These are phyloP conservation scores for Penicillium ochrochloron DNA, from an alignment of 495 filamentous ascomycete species.

Conservation along the genomic window DNA sequence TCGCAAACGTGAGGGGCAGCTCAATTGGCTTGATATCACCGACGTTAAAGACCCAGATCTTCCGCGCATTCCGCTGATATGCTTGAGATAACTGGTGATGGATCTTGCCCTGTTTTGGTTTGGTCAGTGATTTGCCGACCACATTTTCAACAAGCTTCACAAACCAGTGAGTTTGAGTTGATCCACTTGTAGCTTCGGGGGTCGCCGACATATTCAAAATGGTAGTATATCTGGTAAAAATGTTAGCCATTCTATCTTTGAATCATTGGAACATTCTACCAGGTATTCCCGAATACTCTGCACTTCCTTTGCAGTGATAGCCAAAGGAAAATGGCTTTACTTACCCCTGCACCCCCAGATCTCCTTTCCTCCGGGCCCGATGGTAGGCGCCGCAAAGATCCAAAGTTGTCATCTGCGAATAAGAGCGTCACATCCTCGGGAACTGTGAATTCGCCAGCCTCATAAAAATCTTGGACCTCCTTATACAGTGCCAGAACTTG, in stretches of 20 bases:
- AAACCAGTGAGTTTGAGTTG: slow-evolving; percentile 33
- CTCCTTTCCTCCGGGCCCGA: slow-evolving; percentile 62
- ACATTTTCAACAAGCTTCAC: neutral
- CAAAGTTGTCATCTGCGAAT: slow-evolving; percentile 80
- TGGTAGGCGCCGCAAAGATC: slow-evolving; percentile 69
- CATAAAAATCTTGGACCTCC: slow-evolving; percentile 71
- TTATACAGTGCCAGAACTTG: slow-evolving; percentile 78
- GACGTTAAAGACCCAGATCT: slow-evolving; percentile 79
- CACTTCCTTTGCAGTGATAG: neutral
- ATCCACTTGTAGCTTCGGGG: slow-evolving; percentile 39
- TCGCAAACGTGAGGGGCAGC: slow-evolving; percentile 24
- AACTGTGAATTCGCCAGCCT: slow-evolving; percentile 61
- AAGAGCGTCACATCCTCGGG: slow-evolving; percentile 75
- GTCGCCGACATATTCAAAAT: slow-evolving; percentile 63
- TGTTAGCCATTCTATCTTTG: neutral
- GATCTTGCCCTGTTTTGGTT: slow-evolving; percentile 24
- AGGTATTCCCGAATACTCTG: neutral
- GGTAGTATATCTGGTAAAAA: slow-evolving; percentile 63
- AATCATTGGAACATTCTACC: neutral
- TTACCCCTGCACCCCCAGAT: slow-evolving; percentile 64
- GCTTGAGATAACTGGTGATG: slow-evolving; percentile 44
- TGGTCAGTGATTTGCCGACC: neutral
- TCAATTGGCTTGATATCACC: slow-evolving; percentile 59
- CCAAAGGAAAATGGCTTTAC: neutral
- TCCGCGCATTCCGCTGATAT: slow-evolving; percentile 62